Evolutionary conservation across 768 basidiomycete species (phyloP), one percentile per base, ranked within the genome.

Genomic region (Goffeauzyma gilvescens): DNA sequence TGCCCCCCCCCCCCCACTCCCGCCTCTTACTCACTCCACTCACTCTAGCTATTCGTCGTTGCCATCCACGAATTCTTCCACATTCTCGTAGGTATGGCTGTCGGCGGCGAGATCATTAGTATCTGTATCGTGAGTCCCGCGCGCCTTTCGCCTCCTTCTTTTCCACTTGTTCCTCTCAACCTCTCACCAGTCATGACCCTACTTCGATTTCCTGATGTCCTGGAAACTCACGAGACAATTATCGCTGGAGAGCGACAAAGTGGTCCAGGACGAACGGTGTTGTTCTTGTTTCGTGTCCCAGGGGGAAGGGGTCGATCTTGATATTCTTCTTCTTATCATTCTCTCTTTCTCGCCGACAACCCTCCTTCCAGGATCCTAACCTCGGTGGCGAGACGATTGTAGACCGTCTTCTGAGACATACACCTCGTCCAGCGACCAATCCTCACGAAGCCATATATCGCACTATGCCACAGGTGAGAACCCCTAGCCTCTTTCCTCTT

Each of bases 41-140:
- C 4, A 37, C 21, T 2, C n/a, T 44, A 63, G 61, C 45, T 63
- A 5, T 58, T 63, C 46, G 49, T 50, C 0, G 59, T 60, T 2
- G 61, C 54, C 2, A 50, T 47, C 0, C 61, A 63, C 26, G 61
- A 63, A 40, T 42, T 59, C n/a, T 58, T 42, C 31, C 61, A 63
- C 35, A 57, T 63, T 25, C 22, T 45, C 15, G 48, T 58, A 10
- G 61, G 61, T 6, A 44, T 63, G 18, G 39, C 58, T 2, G 57
- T 58, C 38, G 59, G 61, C 6, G 61, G 61, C 13, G 58, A 63
- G 45, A 56, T 63, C 25, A 53, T 59, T 36, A 54, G 51, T 9
- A 32, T 32, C 4, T 23, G 34, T 37, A 28, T 24, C 36, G 28
- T 32, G 4, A 22, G 18, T 31, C n/a, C 6, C 10, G 6, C 5